phyloP scores from a whole-genome alignment of 2,329 filamentous ascomycete genomes.

The Fusarium anthophilum region DNA sequence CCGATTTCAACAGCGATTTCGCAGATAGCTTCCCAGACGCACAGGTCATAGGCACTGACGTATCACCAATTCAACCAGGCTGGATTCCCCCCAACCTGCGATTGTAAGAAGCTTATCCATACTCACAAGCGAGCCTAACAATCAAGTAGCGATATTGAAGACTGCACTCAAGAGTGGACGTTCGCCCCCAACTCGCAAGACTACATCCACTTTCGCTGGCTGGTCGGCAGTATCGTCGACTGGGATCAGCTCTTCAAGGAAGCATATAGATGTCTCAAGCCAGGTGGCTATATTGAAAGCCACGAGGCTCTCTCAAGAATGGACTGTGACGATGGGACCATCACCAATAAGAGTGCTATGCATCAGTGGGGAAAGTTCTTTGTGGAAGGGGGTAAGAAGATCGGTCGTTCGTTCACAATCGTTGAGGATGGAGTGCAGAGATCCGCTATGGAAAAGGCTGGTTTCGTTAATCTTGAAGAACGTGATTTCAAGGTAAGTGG shows the following conservation, averaged over 20 bases:
- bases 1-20: constrained; percentile 7
- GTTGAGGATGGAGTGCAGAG: constrained; percentile 22
- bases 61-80: constrained; percentile 27
- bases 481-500: constrained; percentile 15
- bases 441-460: constrained; percentile 17
- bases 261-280: constrained; percentile 15
- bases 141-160: constrained; percentile 17
- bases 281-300: constrained; percentile 25
- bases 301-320: constrained; percentile 24
- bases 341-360: constrained; percentile 25
- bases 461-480: constrained; percentile 16
- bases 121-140: accelerated
- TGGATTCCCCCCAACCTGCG: constrained; percentile 24
- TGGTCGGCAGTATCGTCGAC: constrained; percentile 20
- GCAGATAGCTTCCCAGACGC: constrained; percentile 14
- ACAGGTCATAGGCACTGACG: constrained; percentile 24
- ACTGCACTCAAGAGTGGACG: constrained; percentile 35
- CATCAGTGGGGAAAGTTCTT: constrained; percentile 36
- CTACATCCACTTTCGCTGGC: constrained; percentile 32
- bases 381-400: constrained; percentile 19
- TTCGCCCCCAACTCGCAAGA: constrained; percentile 17
- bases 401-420: constrained; percentile 20
- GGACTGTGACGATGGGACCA: constrained; percentile 18
- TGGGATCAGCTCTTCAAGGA: constrained; percentile 23
- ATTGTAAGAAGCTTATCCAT: not conserved